A percentile compares a stretch with the other conserved stretches of the same genome.
Conservation (phyloP, 805 yeast species). For the Vanderwaltozyma yarrowii region DNA sequence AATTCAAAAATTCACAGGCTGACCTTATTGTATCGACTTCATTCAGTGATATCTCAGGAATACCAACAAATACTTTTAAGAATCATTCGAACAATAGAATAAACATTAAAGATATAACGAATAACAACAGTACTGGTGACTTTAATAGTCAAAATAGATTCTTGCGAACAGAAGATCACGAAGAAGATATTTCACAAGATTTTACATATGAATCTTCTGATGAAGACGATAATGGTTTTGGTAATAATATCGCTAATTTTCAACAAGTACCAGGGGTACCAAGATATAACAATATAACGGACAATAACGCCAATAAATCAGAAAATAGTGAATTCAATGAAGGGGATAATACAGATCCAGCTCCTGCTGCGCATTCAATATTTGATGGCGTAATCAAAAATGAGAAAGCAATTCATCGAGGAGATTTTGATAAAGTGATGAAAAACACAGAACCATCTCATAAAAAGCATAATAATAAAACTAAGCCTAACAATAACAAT, state of each 20-base stretch:
- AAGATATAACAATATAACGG: too few relatives aligned
- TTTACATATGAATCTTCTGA: constrained; percentile 22
- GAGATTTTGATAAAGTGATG: neutral
- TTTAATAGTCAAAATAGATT: neutral
- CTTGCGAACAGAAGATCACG: neutral
- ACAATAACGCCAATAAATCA: too few relatives aligned
- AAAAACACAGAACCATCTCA: neutral
- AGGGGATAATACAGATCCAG: constrained; percentile 13
- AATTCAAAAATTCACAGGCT: constrained; percentile 7
- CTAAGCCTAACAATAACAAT: too few relatives aligned
- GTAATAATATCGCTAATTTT: constrained; percentile 16
- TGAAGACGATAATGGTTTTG: constrained; percentile 23
- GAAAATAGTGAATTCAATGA: neutral
- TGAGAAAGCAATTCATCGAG: constrained; percentile 4
- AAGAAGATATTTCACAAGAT: constrained; percentile 5
- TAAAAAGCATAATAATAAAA: neutral
- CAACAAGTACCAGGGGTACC: neutral
- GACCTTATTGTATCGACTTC: constrained; percentile 21
- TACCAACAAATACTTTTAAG: constrained; percentile 21
- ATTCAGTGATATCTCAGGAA: constrained; percentile 19
- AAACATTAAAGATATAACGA: neutral
- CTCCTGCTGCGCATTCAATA: constrained; percentile 19
- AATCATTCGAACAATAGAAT: constrained; percentile 8
- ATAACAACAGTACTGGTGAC: neutral
- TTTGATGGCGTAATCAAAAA: constrained; percentile 16